A percentile compares a stretch with the other conserved stretches of the same genome.
These are phyloP conservation scores for Fusarium pseudonygamai DNA, from an alignment of 2,329 filamentous ascomycete genomes.

Conservation along the genomic window DNA sequence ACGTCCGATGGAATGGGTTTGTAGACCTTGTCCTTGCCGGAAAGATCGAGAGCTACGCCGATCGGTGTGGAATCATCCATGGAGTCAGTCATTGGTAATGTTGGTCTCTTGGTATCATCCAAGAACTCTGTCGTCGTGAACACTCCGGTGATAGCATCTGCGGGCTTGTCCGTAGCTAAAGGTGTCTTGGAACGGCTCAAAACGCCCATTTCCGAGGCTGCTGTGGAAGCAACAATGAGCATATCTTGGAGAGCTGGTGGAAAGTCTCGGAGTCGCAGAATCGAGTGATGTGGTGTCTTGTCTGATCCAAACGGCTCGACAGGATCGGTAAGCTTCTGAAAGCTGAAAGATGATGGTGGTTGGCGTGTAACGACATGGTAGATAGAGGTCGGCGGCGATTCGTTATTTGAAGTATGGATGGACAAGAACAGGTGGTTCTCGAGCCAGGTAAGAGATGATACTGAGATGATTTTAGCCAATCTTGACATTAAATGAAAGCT, in stretches of 20 bases:
- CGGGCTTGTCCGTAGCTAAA: conserved; percentile 68
- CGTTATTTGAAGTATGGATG: conserved; percentile 75
- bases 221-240: conserved; percentile 83
- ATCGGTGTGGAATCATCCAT: conserved; percentile 77
- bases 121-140: conserved; percentile 79
- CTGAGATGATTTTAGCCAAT: conserved; percentile 51
- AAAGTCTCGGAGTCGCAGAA: conserved; percentile 81
- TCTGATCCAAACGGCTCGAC: conserved; percentile 75
- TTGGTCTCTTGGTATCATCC: conserved; percentile 79
- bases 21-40: conserved; percentile 78
- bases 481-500: neutral
- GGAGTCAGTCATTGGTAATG: conserved; percentile 73
- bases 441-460: conserved; percentile 86
- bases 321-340: conserved; percentile 79
- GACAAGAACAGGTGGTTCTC: conserved; percentile 86
- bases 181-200: conserved; percentile 77
- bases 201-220: conserved; percentile 80
- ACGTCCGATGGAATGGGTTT: conserved; percentile 80
- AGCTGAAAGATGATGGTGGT: conserved; percentile 68
- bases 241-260: conserved; percentile 82
- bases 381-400: conserved; percentile 69
- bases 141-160: conserved; percentile 68
- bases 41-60: conserved; percentile 85
- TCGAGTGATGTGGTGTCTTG: conserved; percentile 77
- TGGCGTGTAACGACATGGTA: conserved; percentile 83